These are phyloP conservation scores for Penicillium antarcticum DNA, from an alignment of 495 filamentous ascomycete genomes.

Conservation along the genomic window DNA sequence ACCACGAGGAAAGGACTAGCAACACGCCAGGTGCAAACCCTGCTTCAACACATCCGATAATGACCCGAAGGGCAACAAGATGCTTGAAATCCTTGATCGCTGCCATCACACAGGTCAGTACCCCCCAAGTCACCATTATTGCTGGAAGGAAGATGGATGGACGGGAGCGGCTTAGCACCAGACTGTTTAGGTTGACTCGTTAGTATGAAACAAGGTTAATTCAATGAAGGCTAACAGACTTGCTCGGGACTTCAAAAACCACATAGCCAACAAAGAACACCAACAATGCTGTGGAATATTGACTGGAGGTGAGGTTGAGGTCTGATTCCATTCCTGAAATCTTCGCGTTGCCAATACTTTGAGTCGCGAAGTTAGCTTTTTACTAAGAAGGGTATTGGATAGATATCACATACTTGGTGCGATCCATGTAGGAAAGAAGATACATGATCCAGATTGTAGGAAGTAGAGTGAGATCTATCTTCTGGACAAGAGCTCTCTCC, in stretches of 20 bases:
- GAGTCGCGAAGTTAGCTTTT: not conserved
- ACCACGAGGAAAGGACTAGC: conserved; percentile 50
- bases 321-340: conserved; percentile 42
- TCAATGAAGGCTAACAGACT: conserved; percentile 2
- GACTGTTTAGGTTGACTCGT: conserved; percentile 17
- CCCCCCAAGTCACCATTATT: conserved; percentile 43
- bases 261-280: conserved; percentile 48
- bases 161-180: conserved; percentile 35
- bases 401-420: too few relatives aligned
- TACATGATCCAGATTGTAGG: conserved; percentile 49
- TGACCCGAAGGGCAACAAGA: conserved; percentile 33
- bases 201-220: not conserved
- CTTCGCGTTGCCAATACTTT: conserved; percentile 43
- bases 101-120: conserved; percentile 37
- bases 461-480: conserved; percentile 48
- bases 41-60: conserved; percentile 40
- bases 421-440: conserved; percentile 43
- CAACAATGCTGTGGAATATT: conserved; percentile 34
- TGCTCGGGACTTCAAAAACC: conserved; percentile 43
- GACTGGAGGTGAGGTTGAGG: conserved; percentile 29
- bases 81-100: conserved; percentile 39
- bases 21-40: conserved; percentile 44
- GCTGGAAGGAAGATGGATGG: conserved; percentile 44
- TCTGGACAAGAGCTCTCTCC: conserved; percentile 37
- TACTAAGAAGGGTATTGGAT: not conserved